These are phyloP conservation scores for Phytophthora citrophthora DNA, from an alignment of 352 stramenopile genomes.

Conservation along the genomic window DNA sequence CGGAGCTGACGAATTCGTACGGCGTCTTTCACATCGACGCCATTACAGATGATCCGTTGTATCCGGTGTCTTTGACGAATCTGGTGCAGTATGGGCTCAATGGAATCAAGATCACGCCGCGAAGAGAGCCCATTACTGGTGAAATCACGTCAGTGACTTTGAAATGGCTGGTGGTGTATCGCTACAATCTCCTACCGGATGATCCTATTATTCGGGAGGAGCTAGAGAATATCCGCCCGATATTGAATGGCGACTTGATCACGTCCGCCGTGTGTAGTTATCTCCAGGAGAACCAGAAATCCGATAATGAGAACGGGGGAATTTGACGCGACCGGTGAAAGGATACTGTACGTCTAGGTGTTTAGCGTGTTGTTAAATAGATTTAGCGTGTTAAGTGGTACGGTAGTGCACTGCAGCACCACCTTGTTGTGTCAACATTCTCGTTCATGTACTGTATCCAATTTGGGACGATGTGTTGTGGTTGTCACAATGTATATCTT, in stretches of 20 bases:
- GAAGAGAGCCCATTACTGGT: constrained; percentile 22
- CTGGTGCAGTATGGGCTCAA: constrained; percentile 29
- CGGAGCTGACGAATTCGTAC: constrained; percentile 22
- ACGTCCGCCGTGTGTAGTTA: constrained; percentile 29
- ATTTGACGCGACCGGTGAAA: not conserved
- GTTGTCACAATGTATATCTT: no score
- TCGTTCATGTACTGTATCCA: no score
- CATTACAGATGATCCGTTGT: constrained; percentile 28
- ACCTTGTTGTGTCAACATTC: no score
- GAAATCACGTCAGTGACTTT: constrained; percentile 28
- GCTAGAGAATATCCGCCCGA: constrained; percentile 30
- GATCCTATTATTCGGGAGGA: constrained; percentile 24
- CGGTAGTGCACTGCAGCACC: no score
- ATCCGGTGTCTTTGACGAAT: constrained; percentile 12
- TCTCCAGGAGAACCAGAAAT: constrained; percentile 18
- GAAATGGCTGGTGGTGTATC: constrained; percentile 36
- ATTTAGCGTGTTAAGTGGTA: not conserved
- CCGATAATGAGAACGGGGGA: not conserved
- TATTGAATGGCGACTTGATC: constrained; percentile 38
- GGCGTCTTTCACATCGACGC: constrained; percentile 40
- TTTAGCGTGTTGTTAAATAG: not conserved
- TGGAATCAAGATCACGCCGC: constrained; percentile 33
- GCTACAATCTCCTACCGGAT: constrained; percentile 41
- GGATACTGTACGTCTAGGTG: not conserved
- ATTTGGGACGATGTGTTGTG: no score